phyloP scores from a whole-genome alignment of 1,284 basidiomycete species.

The Irpex sp. region DNA sequence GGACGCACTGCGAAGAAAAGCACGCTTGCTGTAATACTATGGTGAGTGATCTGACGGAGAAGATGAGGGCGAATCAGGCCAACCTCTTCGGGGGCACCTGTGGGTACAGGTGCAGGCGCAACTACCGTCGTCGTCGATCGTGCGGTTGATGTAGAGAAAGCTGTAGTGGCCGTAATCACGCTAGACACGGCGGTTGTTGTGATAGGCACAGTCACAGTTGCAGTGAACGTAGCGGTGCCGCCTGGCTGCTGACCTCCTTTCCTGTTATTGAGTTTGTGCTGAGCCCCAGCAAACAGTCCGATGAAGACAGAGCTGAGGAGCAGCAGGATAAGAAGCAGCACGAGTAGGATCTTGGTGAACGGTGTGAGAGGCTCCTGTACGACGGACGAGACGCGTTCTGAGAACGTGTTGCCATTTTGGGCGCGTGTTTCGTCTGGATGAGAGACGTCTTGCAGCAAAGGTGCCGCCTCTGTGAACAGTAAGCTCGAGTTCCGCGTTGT shows the following conservation, averaged over 20 bases:
- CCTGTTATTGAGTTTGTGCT: constrained; percentile 65
- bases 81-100: constrained; percentile 47
- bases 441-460: constrained; percentile 27
- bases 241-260: constrained; percentile 27
- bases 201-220: constrained; percentile 25
- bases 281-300: constrained; percentile 87
- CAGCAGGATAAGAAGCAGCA: constrained; percentile 73
- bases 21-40: constrained; percentile 54
- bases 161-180: constrained; percentile 21
- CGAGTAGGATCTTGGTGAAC: constrained; percentile 82
- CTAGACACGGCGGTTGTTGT: constrained; percentile 23
- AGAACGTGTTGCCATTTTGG: constrained; percentile 32
- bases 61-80: constrained; percentile 4
- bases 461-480: constrained; percentile 23
- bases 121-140: constrained; percentile 25
- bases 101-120: constrained; percentile 35
- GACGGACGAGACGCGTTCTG: constrained; percentile 50
- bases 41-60: constrained; percentile 4
- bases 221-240: constrained; percentile 18
- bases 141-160: constrained; percentile 32
- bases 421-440: constrained; percentile 22
- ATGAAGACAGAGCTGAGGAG: constrained; percentile 85
- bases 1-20: constrained; percentile 78
- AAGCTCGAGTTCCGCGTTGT: not conserved
- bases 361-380: constrained; percentile 77